Base-by-base conservation (phyloP, 768 basidiomycete species). In the Royoungia palumana region DNA sequence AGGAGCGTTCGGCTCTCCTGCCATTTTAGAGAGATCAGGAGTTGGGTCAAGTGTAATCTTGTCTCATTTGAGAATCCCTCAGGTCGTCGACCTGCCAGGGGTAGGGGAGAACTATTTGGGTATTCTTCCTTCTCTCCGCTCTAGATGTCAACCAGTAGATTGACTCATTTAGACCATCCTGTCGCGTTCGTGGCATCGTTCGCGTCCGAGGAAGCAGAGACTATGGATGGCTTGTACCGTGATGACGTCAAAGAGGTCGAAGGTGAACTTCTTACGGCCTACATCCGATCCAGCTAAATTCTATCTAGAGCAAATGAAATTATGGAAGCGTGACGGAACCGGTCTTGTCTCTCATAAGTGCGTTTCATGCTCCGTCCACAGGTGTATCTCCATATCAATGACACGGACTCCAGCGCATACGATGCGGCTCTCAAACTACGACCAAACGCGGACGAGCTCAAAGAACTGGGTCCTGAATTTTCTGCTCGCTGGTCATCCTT, bases 61-160 rank as follows among this genome's bases (percentile, higher is more conserved):
- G 35, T 58, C 75, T 35, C 67, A 66, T 28, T 67, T 77, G 44
- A 72, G 71, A 11, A 75, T 91, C 27, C 55, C 66, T 7, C 70
- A 73, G 49, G 42, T 80, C 22, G 73, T 86, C 13, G 80, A 87
- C 46, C 76, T 90, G 13, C 85, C 87, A 1, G 84, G 83, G 16
- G 87, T 91, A 2, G 88, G 88, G 17, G 82, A 85, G 57, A 78
- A 87, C 54, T 80, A 78, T 47, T 72, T 75, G 64, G 80, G 80
- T 77, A 43, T 35, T 60, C 16, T 16, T 32, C 46, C n/a, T 21
- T 37, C 10, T 16, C 5, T 10, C 35, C 1, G 22, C 21, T 16
- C 27, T 32, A 11, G 22, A 27, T 17, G 2, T 16, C 12, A 24
- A 34, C 11, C n/a, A n/a, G n/a, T n/a, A n/a, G 6, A 39, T 11